Percentiles rank a stretch among this genome's conserved stretches.
These are phyloP conservation scores for Talaromyces verruculosus DNA, from an alignment of 2,329 filamentous ascomycete genomes.

Conservation along the genomic window DNA sequence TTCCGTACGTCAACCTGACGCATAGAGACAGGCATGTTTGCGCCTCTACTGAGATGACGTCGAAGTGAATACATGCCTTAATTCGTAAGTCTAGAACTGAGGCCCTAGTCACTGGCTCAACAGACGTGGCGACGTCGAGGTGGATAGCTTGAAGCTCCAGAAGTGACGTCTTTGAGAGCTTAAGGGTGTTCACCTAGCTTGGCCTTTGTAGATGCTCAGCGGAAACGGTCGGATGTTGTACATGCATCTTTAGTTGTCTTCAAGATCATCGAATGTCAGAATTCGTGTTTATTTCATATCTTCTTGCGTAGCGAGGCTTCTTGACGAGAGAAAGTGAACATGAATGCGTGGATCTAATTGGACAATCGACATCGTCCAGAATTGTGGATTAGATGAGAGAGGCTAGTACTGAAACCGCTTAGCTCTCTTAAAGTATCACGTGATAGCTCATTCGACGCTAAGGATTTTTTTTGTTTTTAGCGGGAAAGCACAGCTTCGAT, in stretches of 20 bases:
- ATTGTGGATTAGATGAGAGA: not conserved
- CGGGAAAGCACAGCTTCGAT: constrained; percentile 16
- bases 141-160: not conserved
- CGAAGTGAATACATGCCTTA: not conserved
- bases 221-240: not conserved
- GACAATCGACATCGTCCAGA: not conserved
- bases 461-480: constrained; percentile 18
- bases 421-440: not conserved
- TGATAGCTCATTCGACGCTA: constrained; percentile 7
- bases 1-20: constrained; percentile 17
- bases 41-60: constrained; percentile 10
- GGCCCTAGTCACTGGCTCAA: not conserved
- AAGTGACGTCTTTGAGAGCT: not conserved
- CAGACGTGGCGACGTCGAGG: not conserved
- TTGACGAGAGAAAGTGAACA: not conserved
- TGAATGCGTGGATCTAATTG: not conserved
- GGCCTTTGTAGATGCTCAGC: not conserved
- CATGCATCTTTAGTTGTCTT: not conserved
- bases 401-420: not conserved
- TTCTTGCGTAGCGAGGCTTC: not conserved
- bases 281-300: not conserved
- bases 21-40: not conserved
- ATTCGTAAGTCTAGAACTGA: not conserved
- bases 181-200: not conserved
- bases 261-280: not conserved